phyloP scores from a whole-genome alignment of 2,329 filamentous ascomycete species.

The Ascochyta rabiei region DNA sequence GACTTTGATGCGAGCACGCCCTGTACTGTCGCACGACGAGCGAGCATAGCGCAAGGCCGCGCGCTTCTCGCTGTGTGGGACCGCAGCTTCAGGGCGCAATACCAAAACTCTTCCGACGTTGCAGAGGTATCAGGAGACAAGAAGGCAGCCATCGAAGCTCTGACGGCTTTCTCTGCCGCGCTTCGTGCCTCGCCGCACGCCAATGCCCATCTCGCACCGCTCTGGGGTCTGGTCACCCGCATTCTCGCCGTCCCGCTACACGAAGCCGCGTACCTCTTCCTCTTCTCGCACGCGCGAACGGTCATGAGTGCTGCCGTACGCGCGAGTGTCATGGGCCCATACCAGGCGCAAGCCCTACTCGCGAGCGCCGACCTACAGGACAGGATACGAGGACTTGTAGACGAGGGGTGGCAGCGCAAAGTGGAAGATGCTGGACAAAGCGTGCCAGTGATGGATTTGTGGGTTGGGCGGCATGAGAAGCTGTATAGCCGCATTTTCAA shows the following conservation, averaged over 20 bases:
- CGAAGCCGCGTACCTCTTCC: conserved; percentile 75
- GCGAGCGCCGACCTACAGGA: conserved; percentile 65
- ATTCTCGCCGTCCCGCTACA: conserved; percentile 65
- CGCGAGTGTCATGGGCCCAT: conserved; percentile 79
- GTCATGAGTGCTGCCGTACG: conserved; percentile 77
- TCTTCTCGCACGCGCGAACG: conserved; percentile 78
- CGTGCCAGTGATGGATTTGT: conserved; percentile 79
- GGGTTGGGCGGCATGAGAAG: conserved; percentile 82
- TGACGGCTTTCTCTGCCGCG: conserved; percentile 36
- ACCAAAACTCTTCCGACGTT: conserved; percentile 12
- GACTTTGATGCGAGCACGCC: conserved; percentile 75
- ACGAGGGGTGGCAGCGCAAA: conserved; percentile 63
- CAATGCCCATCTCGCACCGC: conserved; percentile 70
- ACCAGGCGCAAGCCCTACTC: conserved; percentile 76
- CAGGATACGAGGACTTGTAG: conserved; percentile 64
- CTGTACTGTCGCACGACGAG: conserved; percentile 79
- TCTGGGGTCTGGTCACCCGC: conserved; percentile 70
- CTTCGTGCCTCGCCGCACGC: conserved; percentile 37
- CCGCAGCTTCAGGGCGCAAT: conserved; percentile 62
- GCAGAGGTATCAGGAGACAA: background rate
- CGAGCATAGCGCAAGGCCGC: conserved; percentile 75
- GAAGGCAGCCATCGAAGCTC: conserved; percentile 26
- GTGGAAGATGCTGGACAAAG: conserved; percentile 74
- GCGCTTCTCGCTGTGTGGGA: conserved; percentile 80
- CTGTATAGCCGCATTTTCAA: conserved; percentile 88